Base-by-base conservation (phyloP, 1,284 basidiomycete genomes). In the Boletus mariae region DNA sequence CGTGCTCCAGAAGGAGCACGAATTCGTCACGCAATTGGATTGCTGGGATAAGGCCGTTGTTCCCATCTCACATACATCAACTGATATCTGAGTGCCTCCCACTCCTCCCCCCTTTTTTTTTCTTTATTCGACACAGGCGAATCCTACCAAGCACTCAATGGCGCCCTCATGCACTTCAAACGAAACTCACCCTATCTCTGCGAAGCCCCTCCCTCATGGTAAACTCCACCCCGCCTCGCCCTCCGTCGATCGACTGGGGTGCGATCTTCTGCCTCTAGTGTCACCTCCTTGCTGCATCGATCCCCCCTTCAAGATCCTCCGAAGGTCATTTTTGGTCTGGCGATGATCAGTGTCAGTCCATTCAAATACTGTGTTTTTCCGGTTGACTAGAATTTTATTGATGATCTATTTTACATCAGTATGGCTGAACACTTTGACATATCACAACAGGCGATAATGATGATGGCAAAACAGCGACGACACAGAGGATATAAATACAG, bases 111-210 rank as follows among this genome's bases (percentile, higher is more conserved):
- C 20, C 11, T 29, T 3, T 10, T 11, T 10, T 29, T 9, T 11
- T 98, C 8, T 35, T 35, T 35, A 10, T 23, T 25, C 5, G 5
- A 5, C 47, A 37, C 67, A 92, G 90, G 92, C 73, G 95, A 96
- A 75, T 75, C 82, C 17, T 94, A 95, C 68, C 81, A 84, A 49
- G 82, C 91, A 1, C 81, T 96, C 55, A 97, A 98, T 65, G 94
- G 94, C 52, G 93, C 51, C 96, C 76, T 96, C 29, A 94, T 97
- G 90, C 90, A 90, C 69, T 98, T 98, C 74, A 79, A 79, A 53
- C 77, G 82, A 66, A 83, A 87, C 68, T 96, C 93, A 8, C 92
- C 94, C 0, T 97, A 96, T 72, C 85, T 97, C 28, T 97, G 94
- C 74, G 92, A 96, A 73, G 90, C 92, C 13, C 94, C 74, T 84